Evolutionary conservation across 176 grass and related monocot genomes (phyloP), one percentile per base, ranked within the genome.

Genomic region (Pontederia paniculata): DNA sequence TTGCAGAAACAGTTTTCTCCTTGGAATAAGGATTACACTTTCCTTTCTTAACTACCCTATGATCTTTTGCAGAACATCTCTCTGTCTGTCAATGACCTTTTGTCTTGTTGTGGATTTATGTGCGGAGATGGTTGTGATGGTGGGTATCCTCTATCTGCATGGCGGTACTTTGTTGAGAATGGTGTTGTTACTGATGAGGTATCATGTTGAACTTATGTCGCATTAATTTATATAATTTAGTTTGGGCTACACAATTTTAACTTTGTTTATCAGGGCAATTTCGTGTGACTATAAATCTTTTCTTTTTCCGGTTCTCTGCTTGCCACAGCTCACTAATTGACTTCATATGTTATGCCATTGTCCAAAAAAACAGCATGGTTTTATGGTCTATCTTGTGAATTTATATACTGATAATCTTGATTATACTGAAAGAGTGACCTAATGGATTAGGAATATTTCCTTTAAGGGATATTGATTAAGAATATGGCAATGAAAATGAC

Each of bases 131-230:
- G 90, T 25, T 96, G 90, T 78, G 85, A 96, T 78, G 90, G 90
- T 65, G 90, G 90, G 41, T 89, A 96, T 76, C 82, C 82, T 67
- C 80, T 96, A 50, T 58, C 46, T 25, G 90, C 90, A 45, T 96
- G 90, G 90, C 56, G 16, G 5, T 96, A 96, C 75, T 89, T 96
- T 60, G 71, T 96, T 65, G 67, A 80, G 48, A 80, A 67, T 43
- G 90, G 90, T 76, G 79, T 96, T 71, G 90, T 96, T 73, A 96
- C 90, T 25, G 82, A 96, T 8, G 86, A 89, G 91, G 91, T 96
- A 68, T 20, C 31, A 19, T 14, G 21, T 60, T 31, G 12, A 8
- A 57, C 13, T 15, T 14, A 25, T 8, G 10, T 56, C 54, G 11
- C 21, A 12, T 21, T 23, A 2, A 17, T n/a, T 59, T 4, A 37